Evolutionary conservation across 371 early-diverging fungal species (phyloP).

Genomic region (Mucor plumbeus): DNA sequence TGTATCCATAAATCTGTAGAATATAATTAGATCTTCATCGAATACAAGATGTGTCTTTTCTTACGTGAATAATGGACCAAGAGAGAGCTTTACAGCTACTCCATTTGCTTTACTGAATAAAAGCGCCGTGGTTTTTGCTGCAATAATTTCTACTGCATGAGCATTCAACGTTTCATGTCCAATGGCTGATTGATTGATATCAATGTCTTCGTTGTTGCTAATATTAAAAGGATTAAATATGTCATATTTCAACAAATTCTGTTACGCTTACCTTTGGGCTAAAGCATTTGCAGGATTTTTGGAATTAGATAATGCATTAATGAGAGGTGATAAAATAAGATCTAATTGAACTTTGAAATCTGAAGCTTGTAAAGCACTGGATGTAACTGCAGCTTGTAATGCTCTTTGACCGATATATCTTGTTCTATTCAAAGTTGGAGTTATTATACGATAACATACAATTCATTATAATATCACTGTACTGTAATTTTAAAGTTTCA

Average conservation of each 20-base stretch:
- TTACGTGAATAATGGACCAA: conserved; percentile 55
- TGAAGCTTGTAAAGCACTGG: conserved; percentile 60
- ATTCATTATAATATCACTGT: background rate
- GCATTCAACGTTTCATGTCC: conserved; percentile 32
- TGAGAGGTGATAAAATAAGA: conserved; percentile 61
- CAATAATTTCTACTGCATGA: conserved; percentile 34
- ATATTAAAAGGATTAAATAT: background rate
- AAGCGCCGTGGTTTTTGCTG: conserved; percentile 41
- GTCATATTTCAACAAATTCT: background rate
- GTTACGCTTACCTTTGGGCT: conserved; percentile 22
- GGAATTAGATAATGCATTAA: conserved; percentile 49
- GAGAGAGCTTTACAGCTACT: conserved; percentile 49
- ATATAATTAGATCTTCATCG: too few relatives aligned
- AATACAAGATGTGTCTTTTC: background rate
- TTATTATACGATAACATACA: background rate
- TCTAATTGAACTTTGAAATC: conserved; percentile 61
- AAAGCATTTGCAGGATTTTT: conserved; percentile 42
- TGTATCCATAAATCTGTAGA: conserved; percentile 58
- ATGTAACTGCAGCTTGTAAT: conserved; percentile 57
- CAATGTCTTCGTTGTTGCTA: conserved; percentile 24
- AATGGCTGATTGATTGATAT: conserved; percentile 35
- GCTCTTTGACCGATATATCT: conserved; percentile 62
- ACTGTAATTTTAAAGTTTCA: conserved; percentile 39
- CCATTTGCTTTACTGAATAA: conserved; percentile 45
- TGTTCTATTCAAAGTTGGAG: conserved; percentile 39